Percentiles rank a stretch among this genome's conserved stretches.
Conservation (phyloP, 1,139 yeast species). For the Protomyces lactucae-debilis region DNA sequence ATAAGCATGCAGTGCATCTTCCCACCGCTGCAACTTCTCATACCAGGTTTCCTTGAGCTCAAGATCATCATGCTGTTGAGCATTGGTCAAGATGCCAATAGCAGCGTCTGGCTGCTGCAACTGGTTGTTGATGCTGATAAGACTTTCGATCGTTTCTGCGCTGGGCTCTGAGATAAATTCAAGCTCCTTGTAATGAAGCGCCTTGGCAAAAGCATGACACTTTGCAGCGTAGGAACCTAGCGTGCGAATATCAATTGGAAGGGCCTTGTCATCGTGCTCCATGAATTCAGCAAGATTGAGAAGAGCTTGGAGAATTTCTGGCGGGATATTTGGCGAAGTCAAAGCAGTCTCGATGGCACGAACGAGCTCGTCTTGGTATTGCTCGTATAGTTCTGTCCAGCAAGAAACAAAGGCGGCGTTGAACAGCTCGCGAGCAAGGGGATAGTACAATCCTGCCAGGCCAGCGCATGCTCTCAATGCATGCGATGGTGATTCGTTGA, state of each 20-base stretch:
- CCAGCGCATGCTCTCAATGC: conserved; percentile 92
- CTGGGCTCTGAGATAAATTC: conserved; percentile 93
- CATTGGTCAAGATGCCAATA: conserved; percentile 90
- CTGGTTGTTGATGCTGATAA: conserved; percentile 88
- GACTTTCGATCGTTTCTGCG: conserved; percentile 84
- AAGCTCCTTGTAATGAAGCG: conserved; percentile 88
- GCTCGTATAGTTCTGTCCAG: conserved; percentile 91
- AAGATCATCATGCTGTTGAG: conserved; percentile 86
- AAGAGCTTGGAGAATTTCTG: conserved; percentile 87
- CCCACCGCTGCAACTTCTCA: conserved; percentile 96
- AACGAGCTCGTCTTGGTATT: conserved; percentile 84
- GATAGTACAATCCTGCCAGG: conserved; percentile 80
- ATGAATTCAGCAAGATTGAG: conserved; percentile 88
- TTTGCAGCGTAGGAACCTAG: conserved; percentile 90
- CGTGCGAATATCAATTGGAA: conserved; percentile 84
- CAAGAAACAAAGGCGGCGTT: conserved; percentile 94
- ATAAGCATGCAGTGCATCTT: conserved; percentile 89
- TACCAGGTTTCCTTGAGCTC: conserved; percentile 97
- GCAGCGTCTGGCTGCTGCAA: conserved; percentile 97
- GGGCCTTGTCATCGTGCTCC: conserved; percentile 95
- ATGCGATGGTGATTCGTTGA: conserved; percentile 91
- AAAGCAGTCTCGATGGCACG: conserved; percentile 81
- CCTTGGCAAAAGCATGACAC: conserved; percentile 97
- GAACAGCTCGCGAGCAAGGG: conserved; percentile 83
- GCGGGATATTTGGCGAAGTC: conserved; percentile 87